Evolutionary conservation across 208 protist species (phyloP), one percentile per base, ranked within the genome.

Genomic region (Phytomonas sp.): DNA sequence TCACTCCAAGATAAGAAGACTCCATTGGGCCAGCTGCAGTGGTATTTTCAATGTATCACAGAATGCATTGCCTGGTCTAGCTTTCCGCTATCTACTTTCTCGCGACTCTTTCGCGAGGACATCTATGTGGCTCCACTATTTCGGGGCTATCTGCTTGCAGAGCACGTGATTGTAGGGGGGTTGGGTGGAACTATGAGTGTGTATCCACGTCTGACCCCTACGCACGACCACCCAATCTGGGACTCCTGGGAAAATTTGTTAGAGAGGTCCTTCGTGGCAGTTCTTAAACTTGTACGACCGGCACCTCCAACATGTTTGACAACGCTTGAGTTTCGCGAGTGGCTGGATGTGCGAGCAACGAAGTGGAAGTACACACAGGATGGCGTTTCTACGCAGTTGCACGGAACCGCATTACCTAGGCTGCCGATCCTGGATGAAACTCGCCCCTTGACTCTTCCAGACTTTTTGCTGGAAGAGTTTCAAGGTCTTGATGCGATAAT

Each of bases 61-160:
- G 99, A 99, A 78, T 98, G 97, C 29, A 99, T 99, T 66, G 98
- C 98, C 28, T 99, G 98, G 98, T 98, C 93, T 43, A 85, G 95
- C 4, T 75, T 98, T 20, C 88, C 92, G 17, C 80, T 88, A 26
- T 29, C 81, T 23, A 74, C 85, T 20, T 97, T 92, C 78, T 83
- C 85, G 13, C 81, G 83, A 40, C 75, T 97, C 63, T 97, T 96
- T 72, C 87, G 90, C 61, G 85, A 95, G 71, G 98, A 99, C 80
- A 77, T 99, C 8, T 92, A 99, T n/a, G 90, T 99, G 4, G 96
- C 97, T 2, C 88, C 90, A 5, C 83, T 99, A 1, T 99, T 99
- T 77, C 90, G 98, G 68, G 99, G 99, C 75, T 99, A 97, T 76
- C 75, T 99, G 0, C 78, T 99, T 28, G 98, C 98, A 13, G 93